Evolutionary conservation across 2,329 filamentous ascomycete species (phyloP).

Genomic region (Colletotrichum karsti): DNA sequence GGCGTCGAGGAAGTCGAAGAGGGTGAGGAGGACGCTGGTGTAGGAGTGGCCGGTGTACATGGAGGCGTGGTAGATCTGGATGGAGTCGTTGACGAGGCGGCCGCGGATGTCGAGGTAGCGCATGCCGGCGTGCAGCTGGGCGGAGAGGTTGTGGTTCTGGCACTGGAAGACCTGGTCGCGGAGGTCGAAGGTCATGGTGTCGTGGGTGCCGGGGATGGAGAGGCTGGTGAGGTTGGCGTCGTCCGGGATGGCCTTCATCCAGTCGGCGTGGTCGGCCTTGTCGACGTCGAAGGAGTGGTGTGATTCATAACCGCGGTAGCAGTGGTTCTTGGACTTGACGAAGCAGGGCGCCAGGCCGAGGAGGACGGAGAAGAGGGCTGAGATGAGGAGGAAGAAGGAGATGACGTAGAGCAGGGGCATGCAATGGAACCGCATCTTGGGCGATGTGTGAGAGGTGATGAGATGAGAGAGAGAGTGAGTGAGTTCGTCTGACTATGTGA

Average conservation of each 20-base stretch:
- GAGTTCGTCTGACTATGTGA: background rate
- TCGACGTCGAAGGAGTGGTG: conserved; percentile 53
- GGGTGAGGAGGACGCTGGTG: conserved; percentile 49
- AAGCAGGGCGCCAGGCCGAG: conserved; percentile 35
- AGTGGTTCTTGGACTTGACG: conserved; percentile 31
- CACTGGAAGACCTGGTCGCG: conserved; percentile 48
- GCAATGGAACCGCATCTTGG: conserved; percentile 26
- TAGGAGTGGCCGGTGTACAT: conserved; percentile 55
- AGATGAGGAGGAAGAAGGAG: conserved; percentile 30
- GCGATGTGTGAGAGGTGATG: background rate
- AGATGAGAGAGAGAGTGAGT: background rate
- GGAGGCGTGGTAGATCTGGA: conserved; percentile 57
- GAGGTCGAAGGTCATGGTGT: conserved; percentile 59
- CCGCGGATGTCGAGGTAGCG: conserved; percentile 60
- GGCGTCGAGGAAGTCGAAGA: conserved; percentile 54
- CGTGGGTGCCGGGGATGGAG: conserved; percentile 61
- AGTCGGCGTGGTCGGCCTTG: conserved; percentile 40
- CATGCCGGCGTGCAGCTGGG: conserved; percentile 55
- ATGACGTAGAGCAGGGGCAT: conserved; percentile 29
- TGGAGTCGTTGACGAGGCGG: conserved; percentile 48
- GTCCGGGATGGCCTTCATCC: conserved; percentile 56
- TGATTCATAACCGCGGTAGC: conserved; percentile 43
- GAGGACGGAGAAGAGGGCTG: conserved; percentile 34
- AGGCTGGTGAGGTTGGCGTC: conserved; percentile 49
- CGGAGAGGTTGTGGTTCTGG: conserved; percentile 54